Evolutionary conservation across 805 yeast genomes (phyloP).

Genomic region (Komagataella pseudopastoris): DNA sequence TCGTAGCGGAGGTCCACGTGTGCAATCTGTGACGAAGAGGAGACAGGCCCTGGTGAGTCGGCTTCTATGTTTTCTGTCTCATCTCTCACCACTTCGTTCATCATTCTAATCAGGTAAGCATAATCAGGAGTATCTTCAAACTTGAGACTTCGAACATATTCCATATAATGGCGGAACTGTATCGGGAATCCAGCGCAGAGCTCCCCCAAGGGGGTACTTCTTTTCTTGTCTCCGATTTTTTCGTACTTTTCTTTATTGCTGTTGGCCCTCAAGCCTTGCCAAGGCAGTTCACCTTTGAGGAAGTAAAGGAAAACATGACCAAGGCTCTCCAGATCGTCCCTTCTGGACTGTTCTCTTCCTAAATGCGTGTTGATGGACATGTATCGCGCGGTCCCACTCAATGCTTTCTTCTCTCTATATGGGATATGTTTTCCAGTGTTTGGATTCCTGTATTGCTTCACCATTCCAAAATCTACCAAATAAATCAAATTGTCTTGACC

Average conservation of each 20-base stretch:
- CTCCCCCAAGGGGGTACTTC: constrained; percentile 50
- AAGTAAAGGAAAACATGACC: constrained; percentile 79
- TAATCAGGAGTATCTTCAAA: constrained; percentile 78
- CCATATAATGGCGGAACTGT: constrained; percentile 65
- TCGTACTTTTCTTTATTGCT: constrained; percentile 77
- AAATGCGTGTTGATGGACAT: constrained; percentile 84
- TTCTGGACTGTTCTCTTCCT: constrained; percentile 71
- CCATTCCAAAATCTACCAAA: constrained; percentile 79
- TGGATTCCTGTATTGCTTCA: constrained; percentile 74
- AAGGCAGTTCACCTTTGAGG: constrained; percentile 66
- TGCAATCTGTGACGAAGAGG: background rate
- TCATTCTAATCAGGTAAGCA: constrained; percentile 45
- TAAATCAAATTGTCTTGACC: constrained; percentile 41
- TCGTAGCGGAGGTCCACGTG: constrained; percentile 52
- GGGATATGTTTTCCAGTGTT: constrained; percentile 72
- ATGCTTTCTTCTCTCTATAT: constrained; percentile 65
- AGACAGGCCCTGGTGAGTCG: background rate
- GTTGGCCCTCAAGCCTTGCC: constrained; percentile 87
- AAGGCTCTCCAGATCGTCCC: constrained; percentile 72
- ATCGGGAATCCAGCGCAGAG: constrained; percentile 53
- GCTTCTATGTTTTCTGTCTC: background rate
- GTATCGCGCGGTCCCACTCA: constrained; percentile 78
- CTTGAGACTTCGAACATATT: constrained; percentile 50
- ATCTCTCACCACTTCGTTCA: constrained; percentile 44
- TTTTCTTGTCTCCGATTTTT: constrained; percentile 72